Evolutionary conservation across 768 basidiomycete species (phyloP), one percentile per base, ranked within the genome.

Genomic region (Sistotremastrum niveocremeum): DNA sequence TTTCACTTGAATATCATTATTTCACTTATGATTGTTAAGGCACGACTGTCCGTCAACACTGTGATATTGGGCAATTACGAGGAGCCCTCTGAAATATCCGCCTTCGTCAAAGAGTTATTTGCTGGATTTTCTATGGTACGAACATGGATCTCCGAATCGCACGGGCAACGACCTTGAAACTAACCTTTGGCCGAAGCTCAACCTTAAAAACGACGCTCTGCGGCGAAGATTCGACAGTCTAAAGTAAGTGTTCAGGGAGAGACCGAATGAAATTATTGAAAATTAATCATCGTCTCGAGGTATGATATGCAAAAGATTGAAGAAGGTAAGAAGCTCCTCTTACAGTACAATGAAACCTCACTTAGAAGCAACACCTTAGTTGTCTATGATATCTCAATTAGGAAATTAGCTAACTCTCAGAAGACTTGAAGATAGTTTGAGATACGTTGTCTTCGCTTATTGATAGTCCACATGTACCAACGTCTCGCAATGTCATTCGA

Each of bases 301-400:
- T 89, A 88, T 51, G 86, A 87, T 57, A 73, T 89, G 50, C 87
- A 87, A 60, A 87, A 86, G 55, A 82, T 89, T 11, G 85, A 88
- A 65, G 86, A 88, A 78, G 85, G 86, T 75, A 46, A 41, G 67
- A 52, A 32, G 31, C 29, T 41, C 39, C n/a, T 45, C 42, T 31
- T 30, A 34, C 34, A 10, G 34, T 33, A 40, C 45, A 36, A 46
- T 40, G 32, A 29, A 33, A 36, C 12, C n/a, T 20, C 39, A 45
- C 42, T 30, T 44, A 38, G 32, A 45, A 32, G 50, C 40, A 52
- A 37, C 38, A 12, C 30, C 20, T 8, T 37, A 89, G 85, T 89
- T 42, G 86, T 88, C 2, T 89, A 89, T 55, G 86, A 89, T 58
- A 76, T 89, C 10, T 85, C 85, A 34, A 63, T 89, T 34, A 71